A percentile compares a stretch with the other conserved stretches of the same genome.
These are phyloP conservation scores for Cruciata laevipes DNA, from an alignment of 257 asterid species.

Conservation along the genomic window DNA sequence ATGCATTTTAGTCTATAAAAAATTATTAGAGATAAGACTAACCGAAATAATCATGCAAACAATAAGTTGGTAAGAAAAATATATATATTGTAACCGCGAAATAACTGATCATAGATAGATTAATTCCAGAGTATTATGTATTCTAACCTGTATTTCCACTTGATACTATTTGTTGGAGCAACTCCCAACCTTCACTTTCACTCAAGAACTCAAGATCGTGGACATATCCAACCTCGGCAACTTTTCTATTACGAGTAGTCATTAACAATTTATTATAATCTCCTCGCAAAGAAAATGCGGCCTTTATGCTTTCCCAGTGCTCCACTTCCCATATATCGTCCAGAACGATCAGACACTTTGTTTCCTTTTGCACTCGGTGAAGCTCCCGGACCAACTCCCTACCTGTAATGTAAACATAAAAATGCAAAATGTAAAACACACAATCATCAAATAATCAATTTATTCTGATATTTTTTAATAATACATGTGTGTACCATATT, in stretches of 20 bases:
- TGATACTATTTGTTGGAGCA: slow-evolving; percentile 1
- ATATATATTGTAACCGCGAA: background rate
- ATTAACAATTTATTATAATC: slow-evolving; percentile 8
- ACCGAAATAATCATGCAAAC: too few relatives aligned
- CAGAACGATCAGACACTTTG: slow-evolving; percentile 10
- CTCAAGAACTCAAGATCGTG: background rate
- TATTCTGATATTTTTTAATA: too few relatives aligned
- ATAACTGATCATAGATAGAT: background rate
- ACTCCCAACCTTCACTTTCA: slow-evolving; percentile 7
- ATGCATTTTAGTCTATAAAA: too few relatives aligned
- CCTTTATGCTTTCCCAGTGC: background rate
- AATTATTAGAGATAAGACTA: too few relatives aligned
- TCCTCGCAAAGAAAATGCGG: background rate
- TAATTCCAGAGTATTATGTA: too few relatives aligned
- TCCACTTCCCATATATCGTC: slow-evolving; percentile 12
- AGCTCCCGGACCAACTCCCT: slow-evolving; percentile 4
- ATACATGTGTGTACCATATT: too few relatives aligned
- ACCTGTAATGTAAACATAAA: too few relatives aligned
- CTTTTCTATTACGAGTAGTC: slow-evolving; percentile 1
- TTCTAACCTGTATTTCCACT: slow-evolving; percentile 1
- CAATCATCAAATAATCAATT: too few relatives aligned
- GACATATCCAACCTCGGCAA: slow-evolving; percentile 1
- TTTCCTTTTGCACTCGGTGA: background rate
- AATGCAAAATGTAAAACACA: too few relatives aligned
- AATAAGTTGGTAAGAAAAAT: too few relatives aligned